Evolutionary conservation across 345 rosid species (phyloP), one percentile per base, ranked within the genome.

Genomic region (Chamaenerion angustifolium): DNA sequence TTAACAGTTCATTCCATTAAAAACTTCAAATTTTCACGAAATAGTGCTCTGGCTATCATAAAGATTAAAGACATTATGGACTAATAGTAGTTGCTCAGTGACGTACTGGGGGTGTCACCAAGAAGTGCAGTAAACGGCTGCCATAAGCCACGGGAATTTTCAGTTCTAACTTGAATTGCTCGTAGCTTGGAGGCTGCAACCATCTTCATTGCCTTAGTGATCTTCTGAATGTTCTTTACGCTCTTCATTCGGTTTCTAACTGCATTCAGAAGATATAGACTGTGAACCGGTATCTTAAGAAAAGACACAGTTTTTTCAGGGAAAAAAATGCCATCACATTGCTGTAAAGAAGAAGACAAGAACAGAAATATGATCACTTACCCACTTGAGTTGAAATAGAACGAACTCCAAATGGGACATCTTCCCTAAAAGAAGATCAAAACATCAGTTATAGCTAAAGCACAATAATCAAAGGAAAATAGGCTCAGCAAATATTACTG

Each of bases 161-260:
- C 96, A 47, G 99, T 68, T 74, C 59, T 80, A 49, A 56, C 57
- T 76, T 88, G 95, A 69, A 92, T 75, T 47, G 79, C 87, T 48
- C 96, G 79, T 16, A 92, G 72, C 83, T 92, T 92, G 7, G 96
- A 92, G 62, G 99, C 99, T 54, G 99, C 96, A 82, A 92, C 99
- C 99, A 92, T 92, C 86, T 92, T 92, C 99, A 92, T 92, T 17
- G 99, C 99, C 80, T 92, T 92, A 4, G 95, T 92, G 64, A 92
- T 92, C 65, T 92, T 92, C 67, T 92, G 95, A 62, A 92, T 92
- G 64, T 85, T 92, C 77, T 74, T 88, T 13, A 92, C 80, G 82
- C 99, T 92, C 88, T 92, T 92, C 99, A 92, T 92, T 40, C 96
- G 75, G 58, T 88, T 85, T 58, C 99, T 74, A 60, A 92, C 96